Evolutionary conservation across 2,329 filamentous ascomycete genomes (phyloP).

Genomic region (Purpureocillium lavendulum): DNA sequence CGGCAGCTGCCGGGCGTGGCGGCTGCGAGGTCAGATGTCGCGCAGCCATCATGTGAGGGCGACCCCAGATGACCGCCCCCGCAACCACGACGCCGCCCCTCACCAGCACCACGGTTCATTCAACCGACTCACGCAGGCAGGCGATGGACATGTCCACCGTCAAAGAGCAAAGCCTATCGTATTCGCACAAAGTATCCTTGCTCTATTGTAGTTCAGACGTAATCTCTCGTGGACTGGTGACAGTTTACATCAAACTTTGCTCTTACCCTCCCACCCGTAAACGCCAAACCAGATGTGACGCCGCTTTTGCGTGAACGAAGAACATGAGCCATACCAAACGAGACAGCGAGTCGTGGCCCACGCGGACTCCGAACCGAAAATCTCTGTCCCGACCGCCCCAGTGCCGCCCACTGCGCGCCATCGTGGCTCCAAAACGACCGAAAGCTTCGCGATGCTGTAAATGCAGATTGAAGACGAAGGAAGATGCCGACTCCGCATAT

Average conservation of each 20-base stretch:
- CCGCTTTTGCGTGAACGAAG: constrained; percentile 12
- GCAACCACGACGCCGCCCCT: no score
- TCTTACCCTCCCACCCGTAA: constrained; percentile 19
- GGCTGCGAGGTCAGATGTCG: no score
- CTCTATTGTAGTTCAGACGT: constrained; percentile 12
- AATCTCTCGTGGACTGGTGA: constrained; percentile 10
- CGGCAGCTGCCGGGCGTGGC: no score
- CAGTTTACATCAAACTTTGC: constrained; percentile 20
- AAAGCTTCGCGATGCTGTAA: constrained; percentile 1
- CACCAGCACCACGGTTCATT: no score
- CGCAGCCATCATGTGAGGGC: no score
- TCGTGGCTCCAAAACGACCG: not conserved
- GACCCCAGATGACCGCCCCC: no score
- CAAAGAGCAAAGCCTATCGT: no score
- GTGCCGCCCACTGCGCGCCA: constrained; percentile 1
- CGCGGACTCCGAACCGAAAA: not conserved
- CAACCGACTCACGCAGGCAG: no score
- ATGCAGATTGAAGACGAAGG: not conserved
- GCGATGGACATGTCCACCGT: no score
- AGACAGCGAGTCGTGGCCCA: not conserved
- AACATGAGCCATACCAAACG: not conserved
- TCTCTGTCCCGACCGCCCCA: not conserved
- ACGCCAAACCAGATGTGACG: constrained; percentile 21
- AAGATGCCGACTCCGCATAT: not conserved
- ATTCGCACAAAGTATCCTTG: constrained; percentile 4